Conservation (phyloP, 108 stramenopile species). For the Stephanodiscus minutulus region DNA sequence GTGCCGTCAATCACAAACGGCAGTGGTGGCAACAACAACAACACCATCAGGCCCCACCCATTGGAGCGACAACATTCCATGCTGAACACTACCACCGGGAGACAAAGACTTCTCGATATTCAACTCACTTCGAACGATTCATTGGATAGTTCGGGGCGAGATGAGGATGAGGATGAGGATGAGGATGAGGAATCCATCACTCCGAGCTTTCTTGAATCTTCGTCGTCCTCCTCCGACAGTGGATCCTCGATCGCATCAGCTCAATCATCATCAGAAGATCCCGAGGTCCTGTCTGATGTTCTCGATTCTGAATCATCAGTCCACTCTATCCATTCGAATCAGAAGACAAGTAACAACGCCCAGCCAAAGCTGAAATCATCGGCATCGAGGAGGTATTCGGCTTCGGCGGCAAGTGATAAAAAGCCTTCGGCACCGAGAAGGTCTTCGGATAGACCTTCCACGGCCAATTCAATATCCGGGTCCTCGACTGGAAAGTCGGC, state of each 20-base stretch:
- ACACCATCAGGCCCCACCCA: background rate
- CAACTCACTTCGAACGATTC: background rate
- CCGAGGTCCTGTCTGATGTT: background rate
- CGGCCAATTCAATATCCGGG: too few species aligned
- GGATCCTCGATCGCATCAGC: background rate
- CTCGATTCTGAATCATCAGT: background rate
- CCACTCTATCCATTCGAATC: too few species aligned
- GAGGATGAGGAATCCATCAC: conserved; percentile 6
- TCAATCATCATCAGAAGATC: conserved; percentile 2
- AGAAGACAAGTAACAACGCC: too few species aligned
- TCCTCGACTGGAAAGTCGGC: background rate
- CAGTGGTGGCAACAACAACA: background rate
- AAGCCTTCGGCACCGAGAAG: too few species aligned
- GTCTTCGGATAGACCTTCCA: too few species aligned
- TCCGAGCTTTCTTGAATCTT: background rate
- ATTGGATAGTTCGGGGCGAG: background rate
- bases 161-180: background rate
- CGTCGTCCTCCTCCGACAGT: background rate
- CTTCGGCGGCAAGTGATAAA: too few species aligned
- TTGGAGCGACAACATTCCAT: conserved; percentile 3
- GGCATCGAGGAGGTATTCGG: too few species aligned
- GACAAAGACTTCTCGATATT: background rate
- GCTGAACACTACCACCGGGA: background rate
- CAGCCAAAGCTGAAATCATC: too few species aligned
- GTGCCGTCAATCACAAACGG: too few species aligned